A percentile compares a stretch with the other conserved stretches of the same genome.
Conservation (phyloP, 208 protist genomes). For the Trypanosoma conorhini region DNA sequence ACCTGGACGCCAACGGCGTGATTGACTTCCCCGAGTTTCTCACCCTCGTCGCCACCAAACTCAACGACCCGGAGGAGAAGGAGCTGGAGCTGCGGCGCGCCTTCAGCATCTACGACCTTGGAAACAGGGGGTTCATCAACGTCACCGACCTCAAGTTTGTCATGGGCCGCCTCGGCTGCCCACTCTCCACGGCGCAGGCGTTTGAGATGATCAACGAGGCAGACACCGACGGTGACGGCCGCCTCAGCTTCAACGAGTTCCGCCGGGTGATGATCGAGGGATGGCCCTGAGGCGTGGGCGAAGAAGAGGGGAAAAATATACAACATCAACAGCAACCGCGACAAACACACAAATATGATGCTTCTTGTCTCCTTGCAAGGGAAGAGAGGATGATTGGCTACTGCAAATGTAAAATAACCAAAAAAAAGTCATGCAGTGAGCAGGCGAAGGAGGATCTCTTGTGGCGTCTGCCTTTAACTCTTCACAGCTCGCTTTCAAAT, state of each 20-base stretch:
- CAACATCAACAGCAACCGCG: not conserved
- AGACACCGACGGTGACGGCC: conserved; percentile 89
- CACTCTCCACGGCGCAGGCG: conserved; percentile 88
- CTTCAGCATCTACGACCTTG: conserved; percentile 95
- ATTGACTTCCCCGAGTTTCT: conserved; percentile 98
- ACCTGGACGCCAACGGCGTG: conserved; percentile 97
- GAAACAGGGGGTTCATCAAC: conserved; percentile 94
- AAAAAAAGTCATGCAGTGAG: no score
- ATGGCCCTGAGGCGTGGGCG: not conserved
- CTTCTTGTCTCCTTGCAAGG: no score
- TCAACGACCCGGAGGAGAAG: conserved; percentile 91
- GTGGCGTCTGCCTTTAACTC: no score
- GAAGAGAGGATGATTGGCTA: no score
- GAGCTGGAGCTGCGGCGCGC: conserved; percentile 92
- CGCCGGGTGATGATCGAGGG: conserved; percentile 61
- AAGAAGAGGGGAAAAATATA: not conserved
- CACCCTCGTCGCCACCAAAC: conserved; percentile 85
- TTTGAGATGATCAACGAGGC: conserved; percentile 94
- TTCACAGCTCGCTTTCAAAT: no score
- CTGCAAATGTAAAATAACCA: no score
- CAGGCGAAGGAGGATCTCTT: no score
- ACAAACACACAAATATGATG: no score
- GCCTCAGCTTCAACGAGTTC: conserved; percentile 90
- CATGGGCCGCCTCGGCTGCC: conserved; percentile 93
- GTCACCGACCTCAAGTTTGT: conserved; percentile 89